These are phyloP conservation scores for Fusarium sp. DNA, from an alignment of 2,329 filamentous ascomycete species.

Conservation along the genomic window DNA sequence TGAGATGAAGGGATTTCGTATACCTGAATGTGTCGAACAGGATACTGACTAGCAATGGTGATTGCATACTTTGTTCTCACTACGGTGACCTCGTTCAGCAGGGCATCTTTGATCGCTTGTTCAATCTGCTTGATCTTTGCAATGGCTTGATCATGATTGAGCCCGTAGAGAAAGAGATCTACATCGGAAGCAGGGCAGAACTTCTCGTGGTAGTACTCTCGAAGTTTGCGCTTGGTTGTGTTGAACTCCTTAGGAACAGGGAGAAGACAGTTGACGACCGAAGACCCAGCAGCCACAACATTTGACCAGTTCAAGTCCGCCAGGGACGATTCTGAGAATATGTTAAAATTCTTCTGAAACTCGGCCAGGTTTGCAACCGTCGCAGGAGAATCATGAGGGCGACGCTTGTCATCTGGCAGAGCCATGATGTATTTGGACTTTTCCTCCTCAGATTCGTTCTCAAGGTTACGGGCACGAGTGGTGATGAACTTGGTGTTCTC, in stretches of 20 bases:
- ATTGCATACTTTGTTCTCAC: constrained; percentile 89
- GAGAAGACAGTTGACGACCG: constrained; percentile 82
- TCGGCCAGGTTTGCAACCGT: constrained; percentile 75
- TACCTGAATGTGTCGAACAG: constrained; percentile 81
- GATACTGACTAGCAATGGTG: constrained; percentile 87
- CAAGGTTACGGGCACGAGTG: constrained; percentile 72
- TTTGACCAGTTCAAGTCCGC: constrained; percentile 85
- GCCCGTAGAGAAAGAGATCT: constrained; percentile 85
- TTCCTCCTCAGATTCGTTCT: constrained; percentile 69
- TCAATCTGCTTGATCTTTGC: constrained; percentile 91
- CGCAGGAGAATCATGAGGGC: constrained; percentile 72
- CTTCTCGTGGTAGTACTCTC: constrained; percentile 84
- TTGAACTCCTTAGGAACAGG: constrained; percentile 75
- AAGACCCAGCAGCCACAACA: constrained; percentile 83
- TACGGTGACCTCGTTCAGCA: constrained; percentile 85
- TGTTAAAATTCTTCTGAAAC: constrained; percentile 82
- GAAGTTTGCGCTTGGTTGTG: constrained; percentile 71
- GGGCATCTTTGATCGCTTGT: constrained; percentile 77
- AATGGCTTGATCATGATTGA: constrained; percentile 81
- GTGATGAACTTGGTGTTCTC: constrained; percentile 68
- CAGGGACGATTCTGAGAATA: constrained; percentile 85
- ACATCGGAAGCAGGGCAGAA: constrained; percentile 88
- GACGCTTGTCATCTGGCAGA: constrained; percentile 72
- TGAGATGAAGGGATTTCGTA: not conserved
- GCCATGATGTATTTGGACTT: constrained; percentile 78